Percentiles rank a stretch among this genome's conserved stretches.
phyloP scores from a whole-genome alignment of 305 asterid species.

The Rubia occidens region DNA sequence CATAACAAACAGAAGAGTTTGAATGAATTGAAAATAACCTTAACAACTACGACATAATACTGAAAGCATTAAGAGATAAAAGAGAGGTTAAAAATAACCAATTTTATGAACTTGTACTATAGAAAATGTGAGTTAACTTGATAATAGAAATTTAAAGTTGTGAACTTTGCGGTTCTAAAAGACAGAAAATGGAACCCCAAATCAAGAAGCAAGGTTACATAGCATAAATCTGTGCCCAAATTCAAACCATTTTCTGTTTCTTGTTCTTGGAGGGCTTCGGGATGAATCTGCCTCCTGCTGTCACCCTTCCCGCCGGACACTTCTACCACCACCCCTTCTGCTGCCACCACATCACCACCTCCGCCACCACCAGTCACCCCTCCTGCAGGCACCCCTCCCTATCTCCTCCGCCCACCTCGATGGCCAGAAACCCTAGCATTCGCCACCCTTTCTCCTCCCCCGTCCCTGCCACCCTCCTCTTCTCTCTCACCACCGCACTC shows the following conservation, averaged over 20 bases:
- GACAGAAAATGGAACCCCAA: background rate
- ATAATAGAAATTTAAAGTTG: background rate
- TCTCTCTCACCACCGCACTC: no score
- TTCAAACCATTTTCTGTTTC: background rate
- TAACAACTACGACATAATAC: background rate
- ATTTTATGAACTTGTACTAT: background rate
- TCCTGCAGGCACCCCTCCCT: no score
- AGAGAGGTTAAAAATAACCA: background rate
- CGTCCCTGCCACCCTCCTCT: no score
- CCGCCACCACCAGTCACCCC: no score
- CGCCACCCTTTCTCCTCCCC: no score
- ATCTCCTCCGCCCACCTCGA: no score
- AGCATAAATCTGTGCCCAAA: background rate
- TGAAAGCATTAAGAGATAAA: background rate
- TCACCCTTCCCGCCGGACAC: background rate
- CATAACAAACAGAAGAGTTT: conserved; percentile 16
- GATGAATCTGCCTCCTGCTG: background rate
- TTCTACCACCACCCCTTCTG: background rate
- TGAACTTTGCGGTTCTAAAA: background rate
- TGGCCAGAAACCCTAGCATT: no score
- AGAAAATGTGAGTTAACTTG: background rate
- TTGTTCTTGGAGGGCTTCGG: background rate
- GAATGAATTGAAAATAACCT: background rate
- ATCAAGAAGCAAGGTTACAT: background rate
- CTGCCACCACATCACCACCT: no score